Evolutionary conservation across 768 basidiomycete genomes (phyloP), one percentile per base, ranked within the genome.

Genomic region (Boletales sp.): DNA sequence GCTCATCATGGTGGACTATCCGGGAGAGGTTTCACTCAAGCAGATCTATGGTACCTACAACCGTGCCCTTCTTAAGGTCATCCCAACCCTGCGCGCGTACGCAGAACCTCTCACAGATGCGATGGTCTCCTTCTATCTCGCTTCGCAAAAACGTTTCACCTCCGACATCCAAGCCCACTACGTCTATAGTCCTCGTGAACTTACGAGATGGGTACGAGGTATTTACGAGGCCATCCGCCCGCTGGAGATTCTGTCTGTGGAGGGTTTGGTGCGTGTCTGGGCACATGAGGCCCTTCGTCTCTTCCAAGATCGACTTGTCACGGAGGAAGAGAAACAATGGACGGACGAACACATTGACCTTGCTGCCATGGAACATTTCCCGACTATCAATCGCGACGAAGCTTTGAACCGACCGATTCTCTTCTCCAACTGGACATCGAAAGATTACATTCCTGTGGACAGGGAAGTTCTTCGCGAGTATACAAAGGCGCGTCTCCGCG

Each of bases 31-130:
- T 12, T 98, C 97, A 6, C 76, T 99, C 64, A 97, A 93, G 57
- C 97, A 98, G 66, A 99, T 99, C 57, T 99, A 98, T 68, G 92
- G 94, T 14, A 98, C 97, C 19, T 99, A 98, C 75, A 93, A 90
- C 63, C 87, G 95, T 50, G 97, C 92, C 14, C 78, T 94, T 19
- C 86, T 99, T 60, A 99, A 98, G 70, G 94, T 97, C 54, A 76
- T 97, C 11, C 95, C 97, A 34, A 91, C 88, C 56, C 81, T 99
- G 31, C 85, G 94, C 32, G 86, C 91, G 17, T 97, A 94, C 64
- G 81, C 94, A 4, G 91, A 94, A 48, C 90, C 95, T 8, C 84
- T 99, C 57, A 99, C 97, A 13, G 88, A 93, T 57, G 94, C 97
- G 4, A 98, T 98, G 97, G 95, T 99, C 49, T 73, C 81, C 7